Base-by-base conservation (phyloP, 1,284 basidiomycete genomes). In the Mixia osmundae region DNA sequence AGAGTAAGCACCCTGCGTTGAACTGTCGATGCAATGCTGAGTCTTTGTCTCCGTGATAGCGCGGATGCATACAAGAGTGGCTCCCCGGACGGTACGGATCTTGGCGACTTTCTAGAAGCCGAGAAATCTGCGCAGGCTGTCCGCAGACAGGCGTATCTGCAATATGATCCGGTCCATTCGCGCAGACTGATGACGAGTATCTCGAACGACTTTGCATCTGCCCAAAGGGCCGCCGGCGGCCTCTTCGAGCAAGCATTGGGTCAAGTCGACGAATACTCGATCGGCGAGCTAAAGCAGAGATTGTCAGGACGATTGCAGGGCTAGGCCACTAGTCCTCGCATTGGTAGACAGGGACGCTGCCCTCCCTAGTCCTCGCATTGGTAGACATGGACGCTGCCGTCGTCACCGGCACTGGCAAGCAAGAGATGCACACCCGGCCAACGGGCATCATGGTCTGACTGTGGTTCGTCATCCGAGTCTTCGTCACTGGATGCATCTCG, bases 381-480 rank as follows among this genome's bases (percentile, higher is more conserved):
- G n/a, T n/a, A 85, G 25, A 83, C 62, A 45, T 64, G 67, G 25
- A 73, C 63, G 18, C 59, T 52, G 4, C 76, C 74, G 50, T 85
- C 80, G 45, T 87, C 80, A 1, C 74, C 79, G 0, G 72, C 66
- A 5, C 71, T 78, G 0, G 75, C 76, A 3, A 85, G 58, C 3
- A 80, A n/a, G 8, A 47, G 40, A 10, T 48, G 40, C 8, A 45
- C 40, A 10, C 40, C 46, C n/a, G n/a, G n/a, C n/a, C n/a, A n/a
- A n/a, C n/a, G n/a, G n/a, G n/a, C n/a, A n/a, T n/a, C n/a, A n/a
- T n/a, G n/a, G n/a, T n/a, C n/a, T n/a, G n/a, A n/a, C n/a, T n/a
- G n/a, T n/a, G n/a, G n/a, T n/a, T n/a, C n/a, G 3, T 38, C 44
- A 10, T 49, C 44, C n/a, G 9, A 27, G 18, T 27, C 33, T 30